Conservation (phyloP, 2,329 filamentous ascomycete species). For the Claviceps sp. region DNA sequence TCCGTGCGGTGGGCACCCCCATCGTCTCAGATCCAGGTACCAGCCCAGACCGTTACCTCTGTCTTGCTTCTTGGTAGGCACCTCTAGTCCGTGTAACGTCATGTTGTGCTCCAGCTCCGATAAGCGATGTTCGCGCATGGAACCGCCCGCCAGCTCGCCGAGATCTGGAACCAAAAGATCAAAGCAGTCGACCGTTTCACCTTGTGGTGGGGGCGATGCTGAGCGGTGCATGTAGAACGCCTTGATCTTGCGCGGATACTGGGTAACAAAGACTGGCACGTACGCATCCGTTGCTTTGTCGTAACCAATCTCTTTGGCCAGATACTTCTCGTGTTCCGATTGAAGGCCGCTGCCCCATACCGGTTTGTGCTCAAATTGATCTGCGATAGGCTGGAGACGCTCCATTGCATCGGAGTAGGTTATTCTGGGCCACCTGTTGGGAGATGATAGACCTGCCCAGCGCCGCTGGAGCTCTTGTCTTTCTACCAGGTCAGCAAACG, state of each 20-base stretch:
- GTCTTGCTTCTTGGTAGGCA: slow-evolving; percentile 18
- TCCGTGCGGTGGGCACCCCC: slow-evolving; percentile 83
- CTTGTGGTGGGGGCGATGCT: slow-evolving; percentile 14
- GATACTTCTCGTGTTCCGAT: slow-evolving; percentile 83
- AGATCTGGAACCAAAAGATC: slow-evolving; percentile 77
- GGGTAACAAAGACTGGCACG: slow-evolving; percentile 75
- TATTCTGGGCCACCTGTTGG: slow-evolving; percentile 57
- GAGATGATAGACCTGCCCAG: slow-evolving; percentile 54
- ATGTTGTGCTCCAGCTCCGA: slow-evolving; percentile 55
- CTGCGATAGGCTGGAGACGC: slow-evolving; percentile 45
- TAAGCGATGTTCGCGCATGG: slow-evolving; percentile 73
- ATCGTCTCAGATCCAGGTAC: slow-evolving; percentile 80
- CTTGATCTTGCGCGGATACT: slow-evolving; percentile 82
- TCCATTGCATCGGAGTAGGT: slow-evolving; percentile 70
- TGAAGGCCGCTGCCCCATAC: slow-evolving; percentile 64
- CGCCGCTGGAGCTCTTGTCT: slow-evolving; percentile 42
- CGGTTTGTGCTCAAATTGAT: slow-evolving; percentile 54
- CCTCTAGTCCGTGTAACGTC: slow-evolving; percentile 49
- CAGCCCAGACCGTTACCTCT: slow-evolving; percentile 44
- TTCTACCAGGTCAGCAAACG: slow-evolving; percentile 30
- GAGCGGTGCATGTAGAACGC: slow-evolving; percentile 59
- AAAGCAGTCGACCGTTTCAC: slow-evolving; percentile 69
- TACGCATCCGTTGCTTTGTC: slow-evolving; percentile 28
- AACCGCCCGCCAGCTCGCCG: slow-evolving; percentile 79
- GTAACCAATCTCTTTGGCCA: slow-evolving; percentile 54